phyloP scores from a whole-genome alignment of 306 rosid species.

The Trifolium fragiferum region DNA sequence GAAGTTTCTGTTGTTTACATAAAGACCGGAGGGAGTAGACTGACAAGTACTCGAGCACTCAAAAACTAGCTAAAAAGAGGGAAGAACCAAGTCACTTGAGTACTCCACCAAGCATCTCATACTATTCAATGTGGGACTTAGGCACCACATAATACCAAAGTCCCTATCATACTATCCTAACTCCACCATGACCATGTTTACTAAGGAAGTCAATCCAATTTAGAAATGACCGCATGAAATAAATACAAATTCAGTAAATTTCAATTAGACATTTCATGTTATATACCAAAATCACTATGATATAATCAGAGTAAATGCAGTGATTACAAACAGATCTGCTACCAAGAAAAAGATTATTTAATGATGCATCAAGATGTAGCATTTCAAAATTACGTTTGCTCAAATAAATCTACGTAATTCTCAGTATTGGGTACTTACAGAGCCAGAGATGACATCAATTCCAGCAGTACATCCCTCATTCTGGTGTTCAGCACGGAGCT shows the following conservation, averaged over 20 bases:
- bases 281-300: background rate
- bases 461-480: conserved; percentile 83
- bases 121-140: too few relatives aligned
- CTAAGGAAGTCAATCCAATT: background rate
- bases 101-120: too few relatives aligned
- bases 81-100: too few relatives aligned
- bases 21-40: background rate
- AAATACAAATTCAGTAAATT: too few relatives aligned
- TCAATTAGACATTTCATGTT: background rate
- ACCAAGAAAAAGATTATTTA: background rate
- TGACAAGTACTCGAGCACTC: background rate
- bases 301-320: background rate
- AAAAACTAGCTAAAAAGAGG: background rate
- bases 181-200: background rate
- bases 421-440: conserved; percentile 61
- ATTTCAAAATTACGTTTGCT: background rate
- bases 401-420: background rate
- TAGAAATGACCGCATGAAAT: background rate
- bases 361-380: background rate
- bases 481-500: conserved; percentile 95
- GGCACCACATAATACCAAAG: too few relatives aligned
- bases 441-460: conserved; percentile 91
- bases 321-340: conserved; percentile 8
- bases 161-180: background rate
- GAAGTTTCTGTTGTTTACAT: too few relatives aligned